Base-by-base conservation (phyloP, 1,284 basidiomycete species). In the Cutaneotrichosporon cavernicola region DNA sequence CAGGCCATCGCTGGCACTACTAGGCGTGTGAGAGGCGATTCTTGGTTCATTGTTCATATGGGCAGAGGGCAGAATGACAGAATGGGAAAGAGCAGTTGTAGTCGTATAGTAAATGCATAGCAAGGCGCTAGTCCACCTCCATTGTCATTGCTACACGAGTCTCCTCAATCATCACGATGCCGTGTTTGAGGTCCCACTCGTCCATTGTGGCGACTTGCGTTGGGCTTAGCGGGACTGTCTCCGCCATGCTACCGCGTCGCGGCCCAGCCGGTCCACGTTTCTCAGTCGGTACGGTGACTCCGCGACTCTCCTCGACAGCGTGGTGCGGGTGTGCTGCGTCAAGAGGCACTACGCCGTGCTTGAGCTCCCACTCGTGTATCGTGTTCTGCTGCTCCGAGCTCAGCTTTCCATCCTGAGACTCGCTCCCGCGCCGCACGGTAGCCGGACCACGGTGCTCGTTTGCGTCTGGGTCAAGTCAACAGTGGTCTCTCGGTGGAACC, bases 1-100 rank as follows among this genome's bases (percentile, higher is more conserved):
- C 65, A 9, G 65, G 34, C 13, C 62, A 62, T 57, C 56, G 65
- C 30, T 67, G 65, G 65, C 50, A 58, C 38, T 53, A 34, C 31
- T 53, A 53, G 22, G 47, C 5, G 47, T 10, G 7, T 21, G 5
- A 18, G 5, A 18, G 22, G 6, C 21, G 8, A 6, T 22, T 5
- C n/a, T 13, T 36, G 34, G 34, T 36, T 36, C 34, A 36, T 46
- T 46, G 43, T 46, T 21, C 18, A 46, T 46, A n/a, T 46, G 18
- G 18, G 18, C 18, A 43, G 10, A 13, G 40, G 26, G 26, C 26
- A 26, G 26, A 26, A 26, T 26, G 26, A 26, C 26, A 26, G 26
- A 26, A 26, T 26, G 26, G 26, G 26, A 26, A 26, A 26, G 26
- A 2, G 36, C 13, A 36, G 40, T 43, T 43, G 40, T 43, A 43